Base-by-base conservation (phyloP, 1,284 basidiomycete genomes). In the Neonothopanus nambi region DNA sequence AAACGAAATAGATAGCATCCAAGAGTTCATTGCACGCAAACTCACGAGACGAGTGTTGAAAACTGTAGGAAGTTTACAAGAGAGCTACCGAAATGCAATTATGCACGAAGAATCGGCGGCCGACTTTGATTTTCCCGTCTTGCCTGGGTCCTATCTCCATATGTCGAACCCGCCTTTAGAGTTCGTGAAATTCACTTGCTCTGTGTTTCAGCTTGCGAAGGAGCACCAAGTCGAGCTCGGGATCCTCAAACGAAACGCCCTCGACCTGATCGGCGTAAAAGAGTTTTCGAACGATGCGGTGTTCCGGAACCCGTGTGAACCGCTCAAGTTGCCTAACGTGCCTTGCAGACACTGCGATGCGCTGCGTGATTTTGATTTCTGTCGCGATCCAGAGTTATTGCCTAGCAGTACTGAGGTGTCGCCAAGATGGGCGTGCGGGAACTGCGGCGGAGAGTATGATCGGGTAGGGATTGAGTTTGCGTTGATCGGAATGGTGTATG, bases 231-330 rank as follows among this genome's bases (percentile, higher is more conserved):
- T 93, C 55, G 95, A 99, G 64, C 84, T 98, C 20, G 91, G 93
- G 15, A 75, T 99, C 11, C 72, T 98, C 59, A 93, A 92, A 67
- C 85, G 95, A 36, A 98, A 91, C 67, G 73, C 97, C 26, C 81
- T 99, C 51, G 95, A 98, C 62, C 75, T 98, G 47, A 82, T 97
- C 44, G 87, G 89, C 11, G 82, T 98, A 26, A 83, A 89, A 57
- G 95, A 98, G 67, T 98, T 98, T 68, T 85, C 92, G 12, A 74
- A 73, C 37, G 90, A 93, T 46, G 94, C 94, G 2, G 70, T 79
- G 0, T 98, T 95, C 77, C 83, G 84, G 52, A 96, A 98, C 66
- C 96, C 96, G 0, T 98, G 96, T 73, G 90, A 97, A 65, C 87
- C 93, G 3, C 82, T 98, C 57, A 89, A 89, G 60, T 72, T 98